Evolutionary conservation across 345 rosid genomes (phyloP).

Genomic region (Pistacia integerrima): DNA sequence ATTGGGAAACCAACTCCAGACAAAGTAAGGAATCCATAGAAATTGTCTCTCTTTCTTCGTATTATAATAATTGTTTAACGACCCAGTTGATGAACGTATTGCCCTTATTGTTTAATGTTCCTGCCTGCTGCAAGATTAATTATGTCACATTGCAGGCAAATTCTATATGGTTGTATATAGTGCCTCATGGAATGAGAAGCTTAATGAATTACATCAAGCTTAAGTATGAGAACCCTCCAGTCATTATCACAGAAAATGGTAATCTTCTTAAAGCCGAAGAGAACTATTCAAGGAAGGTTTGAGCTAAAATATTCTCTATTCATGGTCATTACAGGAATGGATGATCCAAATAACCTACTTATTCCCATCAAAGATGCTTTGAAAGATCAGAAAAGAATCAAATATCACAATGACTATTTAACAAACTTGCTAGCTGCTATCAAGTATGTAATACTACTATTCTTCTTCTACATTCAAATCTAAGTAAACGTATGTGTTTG

Average conservation of each 20-base stretch:
- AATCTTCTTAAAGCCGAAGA: not conserved
- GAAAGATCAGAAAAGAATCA: slow-evolving; percentile 81
- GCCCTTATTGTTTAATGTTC: not conserved
- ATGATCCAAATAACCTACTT: slow-evolving; percentile 59
- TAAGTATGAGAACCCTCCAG: slow-evolving; percentile 60
- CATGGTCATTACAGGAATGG: slow-evolving; percentile 72
- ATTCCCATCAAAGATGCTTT: slow-evolving; percentile 57
- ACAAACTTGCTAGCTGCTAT: slow-evolving; percentile 76
- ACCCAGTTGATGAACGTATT: not conserved
- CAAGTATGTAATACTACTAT: slow-evolving; percentile 38
- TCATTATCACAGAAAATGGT: slow-evolving; percentile 74
- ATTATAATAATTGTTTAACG: not conserved
- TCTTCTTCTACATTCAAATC: not conserved
- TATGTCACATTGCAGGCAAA: slow-evolving; percentile 47
- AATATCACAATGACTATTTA: slow-evolving; percentile 77
- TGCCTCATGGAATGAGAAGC: slow-evolving; percentile 64
- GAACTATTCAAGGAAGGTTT: not conserved
- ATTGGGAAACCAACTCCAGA: slow-evolving; percentile 61
- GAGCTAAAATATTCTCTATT: slow-evolving; percentile 9
- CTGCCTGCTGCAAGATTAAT: not conserved
- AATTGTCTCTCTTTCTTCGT: not conserved
- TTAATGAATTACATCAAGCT: slow-evolving; percentile 70
- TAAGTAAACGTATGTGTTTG: not conserved
- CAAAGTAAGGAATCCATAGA: slow-evolving; percentile 44
- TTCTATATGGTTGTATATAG: slow-evolving; percentile 73